Conservation (phyloP, 192 early-diverging fungal genomes). For the Backusella circina region DNA sequence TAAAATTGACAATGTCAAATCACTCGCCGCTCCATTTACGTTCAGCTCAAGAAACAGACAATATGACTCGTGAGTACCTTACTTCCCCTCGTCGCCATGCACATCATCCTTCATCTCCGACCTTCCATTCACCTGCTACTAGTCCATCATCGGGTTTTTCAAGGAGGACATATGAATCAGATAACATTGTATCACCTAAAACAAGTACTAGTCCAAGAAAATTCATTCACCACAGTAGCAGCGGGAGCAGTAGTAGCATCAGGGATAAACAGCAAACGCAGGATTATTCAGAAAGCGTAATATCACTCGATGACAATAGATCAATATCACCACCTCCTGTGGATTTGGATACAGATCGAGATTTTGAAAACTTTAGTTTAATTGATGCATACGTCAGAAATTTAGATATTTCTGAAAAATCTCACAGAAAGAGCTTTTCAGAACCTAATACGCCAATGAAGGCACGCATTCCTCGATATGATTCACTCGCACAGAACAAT, state of each 20-base stretch:
- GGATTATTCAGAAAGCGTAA: background rate
- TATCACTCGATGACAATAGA: background rate
- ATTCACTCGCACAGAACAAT: background rate
- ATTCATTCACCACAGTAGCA: background rate
- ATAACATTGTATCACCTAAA: background rate
- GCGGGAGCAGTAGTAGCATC: background rate
- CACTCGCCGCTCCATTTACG: constrained; percentile 3
- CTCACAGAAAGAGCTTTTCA: background rate
- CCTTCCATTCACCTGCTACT: background rate
- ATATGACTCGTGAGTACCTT: background rate
- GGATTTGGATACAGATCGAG: background rate
- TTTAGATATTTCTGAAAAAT: background rate
- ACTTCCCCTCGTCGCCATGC: background rate
- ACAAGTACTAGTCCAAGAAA: background rate
- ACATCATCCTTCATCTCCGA: background rate
- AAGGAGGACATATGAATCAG: background rate
- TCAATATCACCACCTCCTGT: background rate
- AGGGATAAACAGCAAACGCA: background rate
- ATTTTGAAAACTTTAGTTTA: background rate
- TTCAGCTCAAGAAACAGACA: background rate
- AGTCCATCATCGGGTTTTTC: background rate
- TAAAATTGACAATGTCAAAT: constrained; percentile 8
- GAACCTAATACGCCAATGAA: background rate
- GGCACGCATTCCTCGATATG: background rate
- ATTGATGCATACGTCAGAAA: background rate